Conservation (phyloP, 805 yeast species). For the Blastobotrys americana region DNA sequence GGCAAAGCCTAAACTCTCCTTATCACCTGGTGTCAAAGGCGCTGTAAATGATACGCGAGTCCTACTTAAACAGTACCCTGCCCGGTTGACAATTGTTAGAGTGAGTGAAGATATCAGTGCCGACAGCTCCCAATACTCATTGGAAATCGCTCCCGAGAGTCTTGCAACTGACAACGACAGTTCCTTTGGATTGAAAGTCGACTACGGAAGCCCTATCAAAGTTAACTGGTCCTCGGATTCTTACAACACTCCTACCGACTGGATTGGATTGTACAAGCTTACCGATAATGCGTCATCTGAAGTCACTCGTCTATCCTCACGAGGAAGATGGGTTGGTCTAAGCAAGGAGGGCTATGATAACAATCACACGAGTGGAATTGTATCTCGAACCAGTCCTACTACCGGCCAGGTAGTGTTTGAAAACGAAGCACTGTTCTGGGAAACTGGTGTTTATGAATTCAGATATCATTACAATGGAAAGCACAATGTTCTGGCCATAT, state of each 20-base stretch:
- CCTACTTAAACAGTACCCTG: constrained; percentile 34
- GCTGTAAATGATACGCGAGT: constrained; percentile 28
- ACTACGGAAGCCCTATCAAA: constrained; percentile 44
- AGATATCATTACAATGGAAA: constrained; percentile 61
- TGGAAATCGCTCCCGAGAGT: constrained; percentile 10
- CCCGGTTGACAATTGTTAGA: constrained; percentile 27
- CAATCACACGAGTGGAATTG: constrained; percentile 20
- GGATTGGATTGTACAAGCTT: constrained; percentile 71
- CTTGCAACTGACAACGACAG: neutral
- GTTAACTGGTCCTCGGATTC: constrained; percentile 51
- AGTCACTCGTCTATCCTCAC: constrained; percentile 52
- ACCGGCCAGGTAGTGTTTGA: constrained; percentile 46
- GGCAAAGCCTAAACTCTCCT: constrained; percentile 26
- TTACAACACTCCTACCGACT: constrained; percentile 45
- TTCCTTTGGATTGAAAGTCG: constrained; percentile 9
- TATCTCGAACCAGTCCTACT: constrained; percentile 13
- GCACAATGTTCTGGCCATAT: constrained; percentile 61
- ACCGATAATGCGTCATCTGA: constrained; percentile 50
- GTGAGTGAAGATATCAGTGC: constrained; percentile 25
- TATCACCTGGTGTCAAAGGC: constrained; percentile 21
- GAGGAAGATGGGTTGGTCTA: constrained; percentile 58
- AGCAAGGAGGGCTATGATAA: constrained; percentile 31
- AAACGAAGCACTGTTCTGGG: constrained; percentile 47
- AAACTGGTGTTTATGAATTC: constrained; percentile 65
- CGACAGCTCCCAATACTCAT: constrained; percentile 21